Conservation (phyloP, 345 rosid species). For the Sisymbrium altissimum region DNA sequence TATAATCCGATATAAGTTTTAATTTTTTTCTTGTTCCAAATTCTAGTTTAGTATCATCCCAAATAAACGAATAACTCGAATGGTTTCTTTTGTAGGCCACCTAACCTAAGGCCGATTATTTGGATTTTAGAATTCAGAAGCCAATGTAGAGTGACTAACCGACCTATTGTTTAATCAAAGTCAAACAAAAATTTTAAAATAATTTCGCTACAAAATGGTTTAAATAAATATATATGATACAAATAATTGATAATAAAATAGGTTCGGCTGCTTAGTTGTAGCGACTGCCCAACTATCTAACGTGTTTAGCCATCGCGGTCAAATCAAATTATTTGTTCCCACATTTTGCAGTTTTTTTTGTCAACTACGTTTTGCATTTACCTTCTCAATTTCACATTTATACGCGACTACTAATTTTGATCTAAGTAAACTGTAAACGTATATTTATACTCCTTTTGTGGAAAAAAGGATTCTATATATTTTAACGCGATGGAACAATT, state of each 20-base stretch:
- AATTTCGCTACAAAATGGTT: background rate
- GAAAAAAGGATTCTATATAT: too few species aligned
- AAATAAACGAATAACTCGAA: background rate
- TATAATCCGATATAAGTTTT: background rate
- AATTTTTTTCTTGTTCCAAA: background rate
- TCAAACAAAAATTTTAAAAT: background rate
- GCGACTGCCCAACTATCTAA: slow-evolving; percentile 35
- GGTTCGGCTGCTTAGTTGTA: slow-evolving; percentile 22
- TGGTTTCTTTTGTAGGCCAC: background rate
- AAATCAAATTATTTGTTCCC: slow-evolving; percentile 28
- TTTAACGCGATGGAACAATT: too few species aligned
- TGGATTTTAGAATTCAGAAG: slow-evolving; percentile 1
- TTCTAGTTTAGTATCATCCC: background rate
- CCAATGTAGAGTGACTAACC: slow-evolving; percentile 8
- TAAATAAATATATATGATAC: background rate
- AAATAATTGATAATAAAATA: slow-evolving; percentile 17
- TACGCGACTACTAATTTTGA: background rate
- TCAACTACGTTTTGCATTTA: background rate
- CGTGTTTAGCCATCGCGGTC: slow-evolving; percentile 34
- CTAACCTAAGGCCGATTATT: slow-evolving; percentile 3
- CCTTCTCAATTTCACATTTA: background rate
- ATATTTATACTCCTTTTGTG: background rate
- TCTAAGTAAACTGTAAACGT: background rate
- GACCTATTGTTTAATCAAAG: slow-evolving; percentile 14
- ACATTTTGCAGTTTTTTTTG: background rate